phyloP scores from a whole-genome alignment of 1,284 basidiomycete genomes.

The Wallemia mellicola region DNA sequence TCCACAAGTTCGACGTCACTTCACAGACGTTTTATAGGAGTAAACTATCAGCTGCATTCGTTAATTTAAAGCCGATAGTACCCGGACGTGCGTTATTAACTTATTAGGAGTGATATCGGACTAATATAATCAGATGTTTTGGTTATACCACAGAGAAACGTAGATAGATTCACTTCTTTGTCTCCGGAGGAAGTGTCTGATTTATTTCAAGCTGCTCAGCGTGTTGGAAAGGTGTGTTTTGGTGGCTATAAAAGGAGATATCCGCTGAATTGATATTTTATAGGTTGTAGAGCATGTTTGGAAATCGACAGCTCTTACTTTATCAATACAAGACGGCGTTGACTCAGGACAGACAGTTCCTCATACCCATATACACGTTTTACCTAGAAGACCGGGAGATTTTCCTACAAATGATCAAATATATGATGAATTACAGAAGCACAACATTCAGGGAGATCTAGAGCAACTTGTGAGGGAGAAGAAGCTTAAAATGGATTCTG shows the following conservation, averaged over 20 bases:
- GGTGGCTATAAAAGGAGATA: background rate
- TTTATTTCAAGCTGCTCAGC: background rate
- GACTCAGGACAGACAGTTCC: background rate
- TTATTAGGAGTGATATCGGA: no score
- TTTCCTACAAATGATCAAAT: background rate
- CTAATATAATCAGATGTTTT: background rate
- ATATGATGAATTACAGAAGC: background rate
- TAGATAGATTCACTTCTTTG: background rate
- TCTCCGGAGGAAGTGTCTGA: background rate
- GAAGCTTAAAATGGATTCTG: background rate
- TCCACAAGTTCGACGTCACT: background rate
- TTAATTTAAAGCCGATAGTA: background rate
- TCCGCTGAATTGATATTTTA: no score
- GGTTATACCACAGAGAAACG: background rate
- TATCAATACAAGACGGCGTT: background rate
- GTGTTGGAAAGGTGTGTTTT: background rate
- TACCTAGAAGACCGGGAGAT: background rate
- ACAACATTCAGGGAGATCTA: background rate
- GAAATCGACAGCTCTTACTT: background rate
- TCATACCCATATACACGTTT: background rate
- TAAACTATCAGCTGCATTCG: background rate
- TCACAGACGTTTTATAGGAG: background rate
- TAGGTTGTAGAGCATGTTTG: background rate
- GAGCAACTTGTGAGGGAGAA: background rate
- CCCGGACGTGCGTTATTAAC: background rate